Base-by-base conservation (phyloP, 2,329 filamentous ascomycete species). In the Grosmannia huntii region DNA sequence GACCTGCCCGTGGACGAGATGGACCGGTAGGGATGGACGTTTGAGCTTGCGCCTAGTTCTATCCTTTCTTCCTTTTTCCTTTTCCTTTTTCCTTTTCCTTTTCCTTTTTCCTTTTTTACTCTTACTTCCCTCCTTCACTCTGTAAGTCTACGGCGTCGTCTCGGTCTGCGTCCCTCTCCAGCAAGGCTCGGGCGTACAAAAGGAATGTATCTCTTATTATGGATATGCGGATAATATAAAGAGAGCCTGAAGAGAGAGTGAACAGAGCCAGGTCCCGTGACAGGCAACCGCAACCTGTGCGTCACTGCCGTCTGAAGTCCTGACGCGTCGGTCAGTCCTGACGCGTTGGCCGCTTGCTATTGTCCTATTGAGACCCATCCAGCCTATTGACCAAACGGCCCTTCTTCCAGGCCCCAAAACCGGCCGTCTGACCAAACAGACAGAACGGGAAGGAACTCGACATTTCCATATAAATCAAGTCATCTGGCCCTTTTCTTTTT, bases 1-100 rank as follows among this genome's bases (percentile, higher is more conserved):
- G 87, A 91, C 66, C 78, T 91, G 65, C 83, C 86, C 14, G 80
- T 87, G 61, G 85, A 90, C 67, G 89, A 92, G 72, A 75, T 94
- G 68, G 87, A 89, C 71, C 77, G 76, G 69, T 84, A 78, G 67
- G 4, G 38, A 23, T 12, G 6, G 46, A 23, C 21, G 46, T 21
- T 21, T 10, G 46, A 11, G 46, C 11, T 10, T 14, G 46, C 7
- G n/a, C n/a, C n/a, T n/a, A n/a, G n/a, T n/a, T 10, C 9, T 12
- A 4, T 48, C 10, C 14, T 33, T 33, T n/a, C 48, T 33, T 48
- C 9, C 5, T 52, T 5, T 51, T 28, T 7, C 16, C 14, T 12
- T 19, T 41, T 5, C n/a, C n/a, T 10, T 23, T 12, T 12, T 48
- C 10, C 14, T 33, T 33, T 55, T 16, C 14, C 33, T n/a, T 55